Evolutionary conservation across 768 basidiomycete genomes (phyloP).

Genomic region (Dacryopinax primogenitus): DNA sequence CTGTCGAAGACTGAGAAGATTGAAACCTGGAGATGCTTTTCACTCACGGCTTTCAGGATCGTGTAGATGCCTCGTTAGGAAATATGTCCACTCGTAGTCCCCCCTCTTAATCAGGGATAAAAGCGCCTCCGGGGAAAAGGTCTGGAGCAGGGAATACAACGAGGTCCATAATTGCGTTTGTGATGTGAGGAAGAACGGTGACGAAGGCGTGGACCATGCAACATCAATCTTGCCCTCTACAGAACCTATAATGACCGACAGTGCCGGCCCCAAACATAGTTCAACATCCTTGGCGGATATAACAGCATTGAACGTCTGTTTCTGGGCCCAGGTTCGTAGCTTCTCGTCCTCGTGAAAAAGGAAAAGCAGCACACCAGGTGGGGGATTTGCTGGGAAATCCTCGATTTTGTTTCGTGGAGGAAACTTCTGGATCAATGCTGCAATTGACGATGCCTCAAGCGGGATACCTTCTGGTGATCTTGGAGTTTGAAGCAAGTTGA

Average conservation of each 20-base stretch:
- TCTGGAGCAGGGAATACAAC: conserved; percentile 36
- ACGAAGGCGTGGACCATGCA: neutral
- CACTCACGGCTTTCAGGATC: conserved; percentile 49
- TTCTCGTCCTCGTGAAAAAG: conserved; percentile 38
- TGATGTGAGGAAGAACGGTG: neutral
- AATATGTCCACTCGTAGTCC: conserved; percentile 20
- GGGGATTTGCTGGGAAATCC: conserved; percentile 48
- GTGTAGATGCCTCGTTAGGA: conserved; percentile 50
- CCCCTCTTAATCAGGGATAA: neutral
- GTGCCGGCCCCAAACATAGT: conserved; percentile 35
- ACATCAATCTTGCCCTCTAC: conserved; percentile 19
- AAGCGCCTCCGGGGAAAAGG: conserved; percentile 36
- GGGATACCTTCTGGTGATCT: neutral
- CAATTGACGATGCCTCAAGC: conserved; percentile 23
- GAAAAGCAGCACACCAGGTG: conserved; percentile 48
- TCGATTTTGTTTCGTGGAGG: conserved; percentile 30
- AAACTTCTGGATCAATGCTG: conserved; percentile 30
- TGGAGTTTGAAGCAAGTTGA: neutral
- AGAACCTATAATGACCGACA: conserved; percentile 32
- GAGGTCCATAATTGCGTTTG: conserved; percentile 38
- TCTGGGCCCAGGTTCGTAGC: conserved; percentile 49
- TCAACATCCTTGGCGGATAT: conserved; percentile 39
- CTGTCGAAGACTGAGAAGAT: conserved; percentile 27
- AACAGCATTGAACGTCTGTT: conserved; percentile 32
- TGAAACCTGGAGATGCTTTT: conserved; percentile 15